These are phyloP conservation scores for Wickerhamiella spandovensis DNA, from an alignment of 805 yeast genomes.

Conservation along the genomic window DNA sequence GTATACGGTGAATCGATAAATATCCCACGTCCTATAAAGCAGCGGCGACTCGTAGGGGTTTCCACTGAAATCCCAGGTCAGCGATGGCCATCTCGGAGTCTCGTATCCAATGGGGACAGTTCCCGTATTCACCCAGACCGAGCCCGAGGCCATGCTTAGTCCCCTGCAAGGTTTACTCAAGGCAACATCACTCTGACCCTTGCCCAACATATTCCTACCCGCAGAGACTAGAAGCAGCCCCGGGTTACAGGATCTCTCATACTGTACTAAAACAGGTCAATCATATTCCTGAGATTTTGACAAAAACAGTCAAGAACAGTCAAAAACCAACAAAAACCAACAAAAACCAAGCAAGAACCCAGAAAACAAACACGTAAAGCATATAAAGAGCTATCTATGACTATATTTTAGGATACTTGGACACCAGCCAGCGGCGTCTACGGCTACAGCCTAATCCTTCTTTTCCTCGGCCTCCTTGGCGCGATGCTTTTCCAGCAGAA, in stretches of 20 bases:
- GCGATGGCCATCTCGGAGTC: slow-evolving; percentile 68
- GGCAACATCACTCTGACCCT: too few species aligned
- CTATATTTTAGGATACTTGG: background rate
- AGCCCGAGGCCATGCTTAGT: background rate
- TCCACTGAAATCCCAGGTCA: slow-evolving; percentile 24
- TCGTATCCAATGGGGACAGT: slow-evolving; percentile 66
- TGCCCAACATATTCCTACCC: too few species aligned
- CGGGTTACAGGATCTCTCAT: too few species aligned
- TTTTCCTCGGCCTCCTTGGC: slow-evolving; percentile 29
- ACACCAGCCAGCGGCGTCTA: background rate
- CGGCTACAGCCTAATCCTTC: background rate
- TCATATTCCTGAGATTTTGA: too few species aligned
- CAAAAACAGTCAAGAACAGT: too few species aligned
- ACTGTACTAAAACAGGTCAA: too few species aligned
- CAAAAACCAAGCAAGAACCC: too few species aligned
- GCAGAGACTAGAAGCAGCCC: too few species aligned
- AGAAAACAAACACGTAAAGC: too few species aligned
- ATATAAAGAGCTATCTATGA: background rate
- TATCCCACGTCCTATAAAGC: slow-evolving; percentile 55
- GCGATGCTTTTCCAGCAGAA: slow-evolving; percentile 52
- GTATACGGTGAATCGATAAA: slow-evolving; percentile 69
- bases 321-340: too few species aligned
- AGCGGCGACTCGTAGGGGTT: slow-evolving; percentile 34
- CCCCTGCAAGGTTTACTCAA: too few species aligned
- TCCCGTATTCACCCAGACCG: background rate